A percentile compares a stretch with the other conserved stretches of the same genome.
These are phyloP conservation scores for Sergeia podlipaevii DNA, from an alignment of 208 protist genomes.

Conservation along the genomic window DNA sequence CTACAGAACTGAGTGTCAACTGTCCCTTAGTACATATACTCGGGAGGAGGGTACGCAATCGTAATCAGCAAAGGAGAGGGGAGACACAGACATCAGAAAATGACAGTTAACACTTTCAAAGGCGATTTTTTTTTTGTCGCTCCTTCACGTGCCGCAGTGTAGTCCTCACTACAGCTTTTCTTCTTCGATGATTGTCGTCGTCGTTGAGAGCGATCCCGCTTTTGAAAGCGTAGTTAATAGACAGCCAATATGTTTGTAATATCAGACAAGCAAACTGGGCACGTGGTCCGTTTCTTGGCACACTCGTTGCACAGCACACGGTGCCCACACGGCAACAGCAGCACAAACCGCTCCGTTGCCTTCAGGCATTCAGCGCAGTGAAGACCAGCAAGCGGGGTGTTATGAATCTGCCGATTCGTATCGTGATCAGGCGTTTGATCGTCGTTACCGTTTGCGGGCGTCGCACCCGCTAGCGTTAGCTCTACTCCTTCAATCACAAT, in stretches of 20 bases:
- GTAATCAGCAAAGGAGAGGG: too few species aligned
- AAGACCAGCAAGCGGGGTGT: background rate
- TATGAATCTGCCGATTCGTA: background rate
- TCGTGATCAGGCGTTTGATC: too few species aligned
- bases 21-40: too few species aligned
- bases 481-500: too few species aligned
- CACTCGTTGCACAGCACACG: slow-evolving; percentile 70
- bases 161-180: background rate
- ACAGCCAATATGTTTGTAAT: slow-evolving; percentile 24
- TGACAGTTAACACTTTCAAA: slow-evolving; percentile 5
- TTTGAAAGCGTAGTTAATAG: background rate
- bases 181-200: too few species aligned
- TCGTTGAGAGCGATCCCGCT: too few species aligned
- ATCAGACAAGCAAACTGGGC: slow-evolving; percentile 67
- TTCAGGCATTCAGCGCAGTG: slow-evolving; percentile 38
- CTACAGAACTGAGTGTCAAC: too few species aligned
- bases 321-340: slow-evolving; percentile 77
- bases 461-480: background rate
- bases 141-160: background rate
- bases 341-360: slow-evolving; percentile 31
- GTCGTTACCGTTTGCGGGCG: background rate
- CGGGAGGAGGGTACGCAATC: too few species aligned
- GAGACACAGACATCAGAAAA: too few species aligned
- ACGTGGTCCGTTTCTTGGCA: slow-evolving; percentile 45
- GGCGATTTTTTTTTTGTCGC: slow-evolving; percentile 2